A percentile compares a stretch with the other conserved stretches of the same genome.
phyloP scores from a whole-genome alignment of 1,139 yeast genomes.

The Debaryomycetaceae sp. region DNA sequence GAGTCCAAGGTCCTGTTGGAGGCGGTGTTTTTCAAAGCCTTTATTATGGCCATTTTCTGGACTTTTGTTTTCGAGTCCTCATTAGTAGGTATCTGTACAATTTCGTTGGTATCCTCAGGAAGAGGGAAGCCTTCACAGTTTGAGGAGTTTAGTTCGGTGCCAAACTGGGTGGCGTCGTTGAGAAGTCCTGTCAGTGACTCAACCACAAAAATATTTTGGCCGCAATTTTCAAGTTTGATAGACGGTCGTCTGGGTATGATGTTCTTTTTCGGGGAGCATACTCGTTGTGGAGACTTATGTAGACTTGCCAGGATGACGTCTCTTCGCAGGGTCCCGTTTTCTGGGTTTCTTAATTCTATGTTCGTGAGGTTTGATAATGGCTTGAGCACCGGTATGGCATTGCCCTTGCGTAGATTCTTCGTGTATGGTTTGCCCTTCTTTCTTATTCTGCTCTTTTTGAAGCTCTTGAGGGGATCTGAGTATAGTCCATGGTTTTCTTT shows the following conservation, averaged over 20 bases:
- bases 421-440: constrained; percentile 22
- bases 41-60: constrained; percentile 54
- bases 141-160: constrained; percentile 64
- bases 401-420: constrained; percentile 17
- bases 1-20: constrained; percentile 2
- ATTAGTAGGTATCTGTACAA: constrained; percentile 65
- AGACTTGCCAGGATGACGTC: neutral
- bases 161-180: constrained; percentile 71
- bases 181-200: constrained; percentile 65
- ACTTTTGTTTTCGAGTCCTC: constrained; percentile 18
- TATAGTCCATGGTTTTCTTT: constrained; percentile 32
- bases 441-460: constrained; percentile 16
- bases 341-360: constrained; percentile 12
- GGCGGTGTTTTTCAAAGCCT: constrained; percentile 33
- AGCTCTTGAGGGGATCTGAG: constrained; percentile 28
- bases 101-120: constrained; percentile 57
- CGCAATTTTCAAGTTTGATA: constrained; percentile 27
- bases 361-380: constrained; percentile 24
- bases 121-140: constrained; percentile 62
- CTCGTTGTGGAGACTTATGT: constrained; percentile 28
- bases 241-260: constrained; percentile 35
- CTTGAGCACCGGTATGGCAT: constrained; percentile 26
- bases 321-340: neutral
- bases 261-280: constrained; percentile 40
- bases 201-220: constrained; percentile 49